A percentile compares a stretch with the other conserved stretches of the same genome.
phyloP scores from a whole-genome alignment of 768 basidiomycete species.

The Serendipita sp. region DNA sequence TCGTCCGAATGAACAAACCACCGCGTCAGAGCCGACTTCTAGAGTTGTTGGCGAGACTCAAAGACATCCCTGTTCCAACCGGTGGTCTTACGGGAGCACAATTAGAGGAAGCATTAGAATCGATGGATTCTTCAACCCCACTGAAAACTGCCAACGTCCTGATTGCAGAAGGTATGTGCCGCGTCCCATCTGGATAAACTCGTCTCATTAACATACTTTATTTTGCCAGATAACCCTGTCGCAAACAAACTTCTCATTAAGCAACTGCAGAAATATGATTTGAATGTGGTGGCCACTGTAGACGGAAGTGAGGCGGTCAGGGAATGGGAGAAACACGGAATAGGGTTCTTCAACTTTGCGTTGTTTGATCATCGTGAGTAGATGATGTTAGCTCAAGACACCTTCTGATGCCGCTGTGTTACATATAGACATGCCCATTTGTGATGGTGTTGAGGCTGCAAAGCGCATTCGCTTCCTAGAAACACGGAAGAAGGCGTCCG shows the following conservation, averaged over 20 bases:
- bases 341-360: conserved; percentile 53
- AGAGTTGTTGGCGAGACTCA: conserved; percentile 43
- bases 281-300: conserved; percentile 43
- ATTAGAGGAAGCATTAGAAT: conserved; percentile 29
- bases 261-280: conserved; percentile 44
- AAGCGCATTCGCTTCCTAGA: conserved; percentile 47
- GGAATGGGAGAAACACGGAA: conserved; percentile 56
- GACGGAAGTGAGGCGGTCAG: conserved; percentile 54
- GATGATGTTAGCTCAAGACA: background rate
- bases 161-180: conserved; percentile 45
- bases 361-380: conserved; percentile 58
- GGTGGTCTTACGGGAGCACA: conserved; percentile 23
- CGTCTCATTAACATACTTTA: background rate
- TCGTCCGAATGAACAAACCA: conserved; percentile 56
- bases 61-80: conserved; percentile 34
- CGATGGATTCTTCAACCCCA: conserved; percentile 34
- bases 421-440: conserved; percentile 53
- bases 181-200: background rate
- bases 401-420: background rate
- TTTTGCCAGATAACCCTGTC: conserved; percentile 44
- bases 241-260: conserved; percentile 51
- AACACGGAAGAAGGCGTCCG: conserved; percentile 33
- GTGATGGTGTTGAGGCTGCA: conserved; percentile 60
- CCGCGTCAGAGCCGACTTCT: conserved; percentile 43
- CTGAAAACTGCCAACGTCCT: conserved; percentile 41